Conservation (phyloP, 306 rosid species). For the Begonia peltatifolia region DNA sequence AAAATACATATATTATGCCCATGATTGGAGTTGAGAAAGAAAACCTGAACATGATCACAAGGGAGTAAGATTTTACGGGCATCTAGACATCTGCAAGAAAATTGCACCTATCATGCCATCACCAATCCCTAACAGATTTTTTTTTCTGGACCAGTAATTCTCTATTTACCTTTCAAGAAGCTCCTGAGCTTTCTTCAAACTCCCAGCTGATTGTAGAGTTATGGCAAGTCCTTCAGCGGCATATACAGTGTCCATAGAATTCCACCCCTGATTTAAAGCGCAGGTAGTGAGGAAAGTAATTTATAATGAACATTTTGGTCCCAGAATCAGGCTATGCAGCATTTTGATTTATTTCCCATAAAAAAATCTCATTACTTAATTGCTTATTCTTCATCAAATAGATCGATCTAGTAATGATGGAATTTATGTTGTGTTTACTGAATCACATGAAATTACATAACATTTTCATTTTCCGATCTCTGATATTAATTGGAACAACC, state of each 20-base stretch:
- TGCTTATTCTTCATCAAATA: too few relatives aligned
- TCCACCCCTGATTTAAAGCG: conserved; percentile 53
- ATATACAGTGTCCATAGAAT: conserved; percentile 55
- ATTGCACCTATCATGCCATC: not conserved
- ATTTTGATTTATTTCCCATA: too few relatives aligned
- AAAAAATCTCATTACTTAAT: too few relatives aligned
- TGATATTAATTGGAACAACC: too few relatives aligned
- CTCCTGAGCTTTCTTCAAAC: conserved; percentile 51
- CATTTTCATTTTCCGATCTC: too few relatives aligned
- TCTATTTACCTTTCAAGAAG: conserved; percentile 66
- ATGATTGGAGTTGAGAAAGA: conserved; percentile 3
- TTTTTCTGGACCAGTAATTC: not conserved
- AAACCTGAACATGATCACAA: conserved; percentile 60
- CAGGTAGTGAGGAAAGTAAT: conserved; percentile 5
- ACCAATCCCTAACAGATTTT: not conserved
- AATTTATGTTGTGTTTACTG: too few relatives aligned
- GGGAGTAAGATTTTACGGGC: conserved; percentile 56
- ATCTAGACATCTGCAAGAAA: conserved; percentile 48
- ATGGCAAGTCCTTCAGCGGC: conserved; percentile 70
- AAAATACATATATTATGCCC: not conserved
- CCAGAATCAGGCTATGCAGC: too few relatives aligned
- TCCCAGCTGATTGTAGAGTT: conserved; percentile 42
- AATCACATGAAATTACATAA: too few relatives aligned
- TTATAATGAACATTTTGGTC: not conserved
- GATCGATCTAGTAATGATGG: too few relatives aligned